Evolutionary conservation across 257 asterid species (phyloP).

Genomic region (Penstemon newberryi): DNA sequence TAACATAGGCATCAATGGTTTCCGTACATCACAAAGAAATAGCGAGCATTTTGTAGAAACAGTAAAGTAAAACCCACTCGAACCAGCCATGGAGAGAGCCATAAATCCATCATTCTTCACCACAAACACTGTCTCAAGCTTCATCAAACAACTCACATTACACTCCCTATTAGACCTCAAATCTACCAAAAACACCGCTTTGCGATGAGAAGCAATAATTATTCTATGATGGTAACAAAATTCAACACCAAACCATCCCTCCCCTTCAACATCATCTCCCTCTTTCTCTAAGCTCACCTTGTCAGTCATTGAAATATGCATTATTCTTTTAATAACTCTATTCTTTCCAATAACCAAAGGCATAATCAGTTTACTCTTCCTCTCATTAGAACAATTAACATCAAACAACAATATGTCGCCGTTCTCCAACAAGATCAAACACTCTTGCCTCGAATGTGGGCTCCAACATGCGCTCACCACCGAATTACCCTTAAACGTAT

Average conservation of each 20-base stretch:
- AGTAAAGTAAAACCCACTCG: constrained; percentile 52
- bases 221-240: constrained; percentile 79
- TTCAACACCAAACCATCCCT: constrained; percentile 60
- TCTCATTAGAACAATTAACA: constrained; percentile 34
- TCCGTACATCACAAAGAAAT: constrained; percentile 70
- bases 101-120: constrained; percentile 52
- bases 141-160: constrained; percentile 49
- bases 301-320: constrained; percentile 42
- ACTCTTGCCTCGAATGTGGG: constrained; percentile 71
- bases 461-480: constrained; percentile 80
- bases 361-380: constrained; percentile 16
- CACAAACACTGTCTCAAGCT: constrained; percentile 49
- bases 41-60: constrained; percentile 50
- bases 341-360: constrained; percentile 24
- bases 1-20: constrained; percentile 54
- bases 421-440: constrained; percentile 65
- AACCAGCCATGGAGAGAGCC: constrained; percentile 52
- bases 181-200: constrained; percentile 66
- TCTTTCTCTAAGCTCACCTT: constrained; percentile 31
- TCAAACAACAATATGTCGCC: constrained; percentile 75
- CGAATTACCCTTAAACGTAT: constrained; percentile 41
- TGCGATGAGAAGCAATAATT: constrained; percentile 52
- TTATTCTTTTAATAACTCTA: constrained; percentile 29
- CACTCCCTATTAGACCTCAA: constrained; percentile 39
- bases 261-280: constrained; percentile 30